Conservation (phyloP, 306 rosid genomes). For the Geum urbanum region DNA sequence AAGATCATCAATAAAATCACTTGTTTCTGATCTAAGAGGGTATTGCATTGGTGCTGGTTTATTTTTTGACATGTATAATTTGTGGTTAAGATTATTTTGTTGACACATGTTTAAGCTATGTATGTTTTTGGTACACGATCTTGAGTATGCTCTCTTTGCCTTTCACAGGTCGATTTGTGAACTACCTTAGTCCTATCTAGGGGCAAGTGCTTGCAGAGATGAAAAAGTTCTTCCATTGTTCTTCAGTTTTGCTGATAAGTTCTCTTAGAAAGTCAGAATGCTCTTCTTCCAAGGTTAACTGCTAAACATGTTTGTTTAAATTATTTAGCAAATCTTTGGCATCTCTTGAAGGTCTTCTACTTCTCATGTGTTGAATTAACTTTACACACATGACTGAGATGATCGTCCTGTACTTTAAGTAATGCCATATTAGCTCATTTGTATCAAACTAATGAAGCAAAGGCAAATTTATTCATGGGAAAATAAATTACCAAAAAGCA, state of each 20-base stretch:
- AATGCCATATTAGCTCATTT: constrained; percentile 14
- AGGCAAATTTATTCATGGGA: not conserved
- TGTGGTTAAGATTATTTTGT: not conserved
- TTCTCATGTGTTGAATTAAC: not conserved
- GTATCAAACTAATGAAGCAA: not conserved
- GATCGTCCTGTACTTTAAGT: constrained; percentile 24
- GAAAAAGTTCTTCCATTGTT: constrained; percentile 16
- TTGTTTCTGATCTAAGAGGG: not conserved
- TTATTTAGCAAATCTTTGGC: constrained; percentile 18
- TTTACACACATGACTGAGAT: constrained; percentile 15
- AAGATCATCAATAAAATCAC: not conserved
- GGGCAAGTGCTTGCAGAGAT: constrained; percentile 9
- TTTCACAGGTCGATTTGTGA: constrained; percentile 51
- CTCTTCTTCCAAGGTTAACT: constrained; percentile 18
- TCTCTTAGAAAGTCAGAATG: constrained; percentile 16
- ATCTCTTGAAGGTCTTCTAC: constrained; percentile 22
- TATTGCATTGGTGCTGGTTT: not conserved
- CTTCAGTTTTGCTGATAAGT: constrained; percentile 4
- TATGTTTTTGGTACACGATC: constrained; percentile 6
- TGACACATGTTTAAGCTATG: not conserved
- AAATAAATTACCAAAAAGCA: not conserved
- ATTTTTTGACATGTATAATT: not conserved
- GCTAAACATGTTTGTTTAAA: constrained; percentile 19
- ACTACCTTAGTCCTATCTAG: constrained; percentile 59
- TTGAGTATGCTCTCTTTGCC: not conserved